These are phyloP conservation scores for Herpetomonas tarakana DNA, from an alignment of 208 protist species.

Conservation along the genomic window DNA sequence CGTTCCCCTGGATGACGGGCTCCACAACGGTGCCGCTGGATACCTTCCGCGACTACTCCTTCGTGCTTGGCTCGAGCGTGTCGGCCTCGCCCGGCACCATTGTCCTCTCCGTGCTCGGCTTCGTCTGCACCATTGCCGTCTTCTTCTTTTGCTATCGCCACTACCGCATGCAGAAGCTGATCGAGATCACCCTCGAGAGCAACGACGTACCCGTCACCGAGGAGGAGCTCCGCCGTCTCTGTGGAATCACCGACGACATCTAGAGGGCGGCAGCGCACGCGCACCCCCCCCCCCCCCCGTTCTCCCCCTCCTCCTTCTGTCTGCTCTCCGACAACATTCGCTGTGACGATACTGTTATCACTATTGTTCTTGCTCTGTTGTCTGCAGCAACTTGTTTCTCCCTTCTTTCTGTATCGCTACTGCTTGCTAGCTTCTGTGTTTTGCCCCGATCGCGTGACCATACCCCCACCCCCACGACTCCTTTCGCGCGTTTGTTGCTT, in stretches of 20 bases:
- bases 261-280: neutral
- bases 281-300: neutral
- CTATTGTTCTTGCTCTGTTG: neutral
- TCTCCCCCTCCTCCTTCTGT: neutral
- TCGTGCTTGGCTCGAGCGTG: constrained; percentile 63
- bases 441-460: too few relatives aligned
- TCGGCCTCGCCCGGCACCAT: constrained; percentile 77
- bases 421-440: too few relatives aligned
- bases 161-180: constrained; percentile 76
- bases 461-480: too few relatives aligned
- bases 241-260: constrained; percentile 32
- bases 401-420: too few relatives aligned
- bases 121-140: constrained; percentile 68
- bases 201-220: constrained; percentile 77
- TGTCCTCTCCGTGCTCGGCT: constrained; percentile 75
- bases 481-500: too few relatives aligned
- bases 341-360: neutral
- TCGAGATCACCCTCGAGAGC: constrained; percentile 67
- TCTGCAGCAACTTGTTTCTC: too few relatives aligned
- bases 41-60: constrained; percentile 82
- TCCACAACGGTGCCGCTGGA: constrained; percentile 46
- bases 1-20: constrained; percentile 71
- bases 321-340: neutral
- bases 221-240: constrained; percentile 67
- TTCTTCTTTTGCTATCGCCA: constrained; percentile 88